These are phyloP conservation scores for Thalassiosira mediterranea DNA, from an alignment of 352 stramenopile species.

Conservation along the genomic window DNA sequence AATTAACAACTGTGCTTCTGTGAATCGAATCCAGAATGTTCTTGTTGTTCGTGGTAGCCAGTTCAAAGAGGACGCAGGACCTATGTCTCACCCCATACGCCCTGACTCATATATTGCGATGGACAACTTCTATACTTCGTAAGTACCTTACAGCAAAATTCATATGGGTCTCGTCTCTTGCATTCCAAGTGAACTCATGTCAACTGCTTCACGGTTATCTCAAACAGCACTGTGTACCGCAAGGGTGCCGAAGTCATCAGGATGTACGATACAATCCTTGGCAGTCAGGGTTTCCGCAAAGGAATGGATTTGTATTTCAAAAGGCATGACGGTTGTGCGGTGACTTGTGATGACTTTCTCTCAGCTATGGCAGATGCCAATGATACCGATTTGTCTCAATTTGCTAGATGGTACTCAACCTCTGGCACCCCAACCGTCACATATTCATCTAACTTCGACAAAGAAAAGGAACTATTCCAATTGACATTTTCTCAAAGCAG, in stretches of 20 bases:
- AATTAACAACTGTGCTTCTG: slow-evolving; percentile 72
- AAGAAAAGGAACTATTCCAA: slow-evolving; percentile 61
- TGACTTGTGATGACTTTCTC: slow-evolving; percentile 90
- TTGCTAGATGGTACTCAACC: slow-evolving; percentile 85
- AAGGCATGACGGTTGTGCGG: slow-evolving; percentile 81
- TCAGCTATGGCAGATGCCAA: slow-evolving; percentile 89
- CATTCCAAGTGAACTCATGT: too few species aligned
- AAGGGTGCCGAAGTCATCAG: slow-evolving; percentile 89
- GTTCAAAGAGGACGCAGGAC: slow-evolving; percentile 87
- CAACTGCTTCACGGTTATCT: too few species aligned
- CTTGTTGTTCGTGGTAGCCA: slow-evolving; percentile 71
- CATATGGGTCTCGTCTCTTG: too few species aligned
- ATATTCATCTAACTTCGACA: slow-evolving; percentile 73
- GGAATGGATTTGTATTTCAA: slow-evolving; percentile 90
- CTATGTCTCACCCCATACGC: slow-evolving; percentile 88
- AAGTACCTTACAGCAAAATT: too few species aligned
- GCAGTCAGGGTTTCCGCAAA: slow-evolving; percentile 84
- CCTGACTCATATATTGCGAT: slow-evolving; percentile 88
- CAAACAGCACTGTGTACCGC: slow-evolving; percentile 89
- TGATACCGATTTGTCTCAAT: slow-evolving; percentile 64
- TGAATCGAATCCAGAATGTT: slow-evolving; percentile 88
- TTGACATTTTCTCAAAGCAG: slow-evolving; percentile 78
- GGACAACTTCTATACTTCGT: slow-evolving; percentile 90
- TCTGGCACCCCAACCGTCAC: slow-evolving; percentile 86
- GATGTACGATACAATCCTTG: slow-evolving; percentile 88